Base-by-base conservation (phyloP, 768 basidiomycete genomes). In the Tulasnella calospora region DNA sequence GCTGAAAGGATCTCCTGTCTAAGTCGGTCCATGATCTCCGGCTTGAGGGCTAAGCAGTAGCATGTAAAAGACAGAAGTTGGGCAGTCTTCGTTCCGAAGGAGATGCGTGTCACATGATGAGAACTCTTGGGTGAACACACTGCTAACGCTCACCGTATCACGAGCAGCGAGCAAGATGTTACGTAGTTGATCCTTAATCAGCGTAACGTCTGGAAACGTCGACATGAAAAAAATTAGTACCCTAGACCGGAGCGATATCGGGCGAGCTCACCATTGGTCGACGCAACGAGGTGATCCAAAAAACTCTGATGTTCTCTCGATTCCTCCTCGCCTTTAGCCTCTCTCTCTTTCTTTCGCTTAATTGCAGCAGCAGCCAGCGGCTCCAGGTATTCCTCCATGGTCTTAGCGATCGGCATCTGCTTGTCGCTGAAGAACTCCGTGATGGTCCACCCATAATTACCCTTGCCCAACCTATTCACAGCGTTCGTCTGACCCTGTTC, bases 141-240 rank as follows among this genome's bases (percentile, higher is more conserved):
- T 61, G 13, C 15, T 9, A 27, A n/a, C 15, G 76, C 83, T 80
- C 35, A 83, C 83, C 3, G 85, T 85, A 79, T 85, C 85, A n/a
- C 83, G 79, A 35, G 83, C 80, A 8, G 84, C 84, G 2, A 85
- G 78, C 0, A 85, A 80, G 67, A 83, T 81, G 71, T 80, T 80
- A 8, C 80, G 79, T 15, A 80, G 73, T 46, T 80, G 41, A 73
- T 70, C 78, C 73, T 73, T 78, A 30, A 78, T 47, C 8, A 74
- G 23, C 1, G 55, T 21, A 8, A 51, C 38, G 55, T 80, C 71
- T 61, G 55, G 19, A 30, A 4, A 46, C 55, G 30, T 12, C 6
- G 73, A 47, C 40, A 27, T n/a, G 10, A 30, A 40, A 27, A 8
- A 38, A 3, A 41, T 78, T 44, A 30, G 36, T 36, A 41, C 6